These are phyloP conservation scores for Globisporangium rhizosaccharum DNA, from an alignment of 352 stramenopile genomes.

Conservation along the genomic window DNA sequence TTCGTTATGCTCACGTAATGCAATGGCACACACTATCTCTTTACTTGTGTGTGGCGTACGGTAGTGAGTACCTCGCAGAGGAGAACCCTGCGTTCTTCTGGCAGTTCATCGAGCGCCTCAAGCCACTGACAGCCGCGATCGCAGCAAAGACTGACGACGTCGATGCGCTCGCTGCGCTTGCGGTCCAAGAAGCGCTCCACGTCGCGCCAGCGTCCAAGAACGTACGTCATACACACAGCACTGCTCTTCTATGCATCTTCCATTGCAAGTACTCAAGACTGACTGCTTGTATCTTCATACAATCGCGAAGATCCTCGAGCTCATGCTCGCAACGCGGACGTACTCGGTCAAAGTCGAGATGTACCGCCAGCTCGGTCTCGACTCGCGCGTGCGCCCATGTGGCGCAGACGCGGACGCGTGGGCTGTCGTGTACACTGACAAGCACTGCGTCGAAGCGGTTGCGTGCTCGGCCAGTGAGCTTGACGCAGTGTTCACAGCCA, in stretches of 20 bases:
- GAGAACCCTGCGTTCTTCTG: slow-evolving; percentile 78
- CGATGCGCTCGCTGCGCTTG: slow-evolving; percentile 43
- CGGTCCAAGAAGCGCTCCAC: slow-evolving; percentile 42
- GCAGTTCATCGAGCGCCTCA: slow-evolving; percentile 57
- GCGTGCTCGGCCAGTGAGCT: slow-evolving; percentile 58
- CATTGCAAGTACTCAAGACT: neutral
- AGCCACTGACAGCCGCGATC: slow-evolving; percentile 26
- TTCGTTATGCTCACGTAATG: neutral
- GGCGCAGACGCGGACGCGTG: slow-evolving; percentile 47
- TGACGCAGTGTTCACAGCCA: neutral
- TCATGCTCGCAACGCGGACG: slow-evolving; percentile 68
- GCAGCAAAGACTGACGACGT: slow-evolving; percentile 31
- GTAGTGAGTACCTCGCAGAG: slow-evolving; percentile 74
- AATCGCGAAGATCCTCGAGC: slow-evolving; percentile 56
- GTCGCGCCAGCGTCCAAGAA: slow-evolving; percentile 63
- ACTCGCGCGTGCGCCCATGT: slow-evolving; percentile 59
- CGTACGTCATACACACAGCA: slow-evolving; percentile 18
- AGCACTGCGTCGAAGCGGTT: slow-evolving; percentile 53
- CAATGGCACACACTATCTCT: neutral
- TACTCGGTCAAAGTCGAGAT: slow-evolving; percentile 83
- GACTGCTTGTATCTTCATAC: slow-evolving; percentile 10
- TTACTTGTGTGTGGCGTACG: neutral
- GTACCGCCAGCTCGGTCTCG: slow-evolving; percentile 75
- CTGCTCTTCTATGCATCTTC: neutral
- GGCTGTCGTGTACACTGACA: slow-evolving; percentile 68